phyloP scores from a whole-genome alignment of 441 rosid species.

The Monsonia emarginata region DNA sequence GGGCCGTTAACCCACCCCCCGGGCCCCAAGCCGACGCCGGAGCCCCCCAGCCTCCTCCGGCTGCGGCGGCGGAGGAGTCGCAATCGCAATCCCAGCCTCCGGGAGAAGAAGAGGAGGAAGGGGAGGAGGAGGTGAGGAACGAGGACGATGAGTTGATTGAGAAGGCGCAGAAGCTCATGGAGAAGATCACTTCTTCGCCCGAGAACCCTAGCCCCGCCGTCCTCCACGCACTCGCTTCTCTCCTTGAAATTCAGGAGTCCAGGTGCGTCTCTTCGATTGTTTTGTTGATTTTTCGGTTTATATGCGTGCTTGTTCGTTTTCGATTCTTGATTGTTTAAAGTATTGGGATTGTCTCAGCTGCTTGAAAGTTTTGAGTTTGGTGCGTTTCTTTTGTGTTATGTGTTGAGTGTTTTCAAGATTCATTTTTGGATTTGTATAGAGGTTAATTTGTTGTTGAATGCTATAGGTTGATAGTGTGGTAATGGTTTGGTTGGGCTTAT shows the following conservation, averaged over 20 bases:
- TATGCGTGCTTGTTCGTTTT: neutral
- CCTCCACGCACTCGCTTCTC: conserved; percentile 69
- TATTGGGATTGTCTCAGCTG: too few species aligned
- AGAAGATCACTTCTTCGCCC: conserved; percentile 54
- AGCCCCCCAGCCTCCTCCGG: neutral
- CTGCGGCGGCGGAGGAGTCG: neutral
- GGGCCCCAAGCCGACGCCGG: neutral
- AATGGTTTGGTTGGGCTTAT: neutral
- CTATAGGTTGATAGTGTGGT: neutral
- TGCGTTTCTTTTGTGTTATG: too few species aligned
- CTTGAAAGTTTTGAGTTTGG: too few species aligned
- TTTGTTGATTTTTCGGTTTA: conserved; percentile 3
- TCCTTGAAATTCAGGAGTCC: conserved; percentile 70
- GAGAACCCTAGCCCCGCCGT: conserved; percentile 68
- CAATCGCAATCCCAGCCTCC: neutral
- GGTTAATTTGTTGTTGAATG: too few species aligned
- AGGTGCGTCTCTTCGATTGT: conserved; percentile 26
- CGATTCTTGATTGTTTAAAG: neutral
- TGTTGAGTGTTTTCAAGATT: too few species aligned
- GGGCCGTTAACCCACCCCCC: too few species aligned
- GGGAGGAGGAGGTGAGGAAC: conserved; percentile 32
- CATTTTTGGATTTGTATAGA: neutral
- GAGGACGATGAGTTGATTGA: conserved; percentile 58
- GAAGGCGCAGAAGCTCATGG: conserved; percentile 75
- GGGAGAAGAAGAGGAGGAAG: conserved; percentile 30